Evolutionary conservation across 1,284 basidiomycete genomes (phyloP), one percentile per base, ranked within the genome.

Genomic region (Crucibulum parvulum): DNA sequence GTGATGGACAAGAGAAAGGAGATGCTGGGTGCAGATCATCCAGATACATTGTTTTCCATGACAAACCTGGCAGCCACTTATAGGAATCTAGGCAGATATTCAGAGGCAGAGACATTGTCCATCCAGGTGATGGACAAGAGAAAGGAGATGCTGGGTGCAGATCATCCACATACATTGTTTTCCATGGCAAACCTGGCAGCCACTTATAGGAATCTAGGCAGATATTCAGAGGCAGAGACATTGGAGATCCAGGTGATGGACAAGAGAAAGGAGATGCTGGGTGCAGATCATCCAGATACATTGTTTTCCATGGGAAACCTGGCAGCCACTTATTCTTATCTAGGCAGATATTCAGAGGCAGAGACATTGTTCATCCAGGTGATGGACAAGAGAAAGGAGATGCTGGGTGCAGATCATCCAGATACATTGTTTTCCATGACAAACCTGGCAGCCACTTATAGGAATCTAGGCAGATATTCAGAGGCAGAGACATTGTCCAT

Each of bases 201-300:
- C 16, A 59, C 54, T 16, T 16, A 50, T 50, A 7, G 24, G 15
- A 43, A 53, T 38, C 52, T 34, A 34, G 41, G 35, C 15, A 46
- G n/a, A 39, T 51, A 47, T 53, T 38, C 47, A 36, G 53, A 59
- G n/a, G 58, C 39, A 34, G 53, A 59, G 38, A 35, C 36, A 36
- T 41, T 62, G 13, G 16, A 51, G 8, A 48, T 52, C 37, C 35
- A 37, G 35, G 55, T 55, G 2, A 16, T 63, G 38, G 52, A 58
- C n/a, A 48, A 24, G 37, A 61, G 47, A 36, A 59, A 37, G 37
- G 52, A 37, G 38, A 5, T 55, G 1, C 53, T 57, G 13, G 62
- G 62, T 7, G 53, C 41, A 48, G 53, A 56, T 7, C 58, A 62
- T 56, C 53, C 48, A 10, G 31, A 60, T 34, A 62, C 61, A 41